phyloP scores from a whole-genome alignment of 176 grass and related monocot species.

The Eragrostis curvula region DNA sequence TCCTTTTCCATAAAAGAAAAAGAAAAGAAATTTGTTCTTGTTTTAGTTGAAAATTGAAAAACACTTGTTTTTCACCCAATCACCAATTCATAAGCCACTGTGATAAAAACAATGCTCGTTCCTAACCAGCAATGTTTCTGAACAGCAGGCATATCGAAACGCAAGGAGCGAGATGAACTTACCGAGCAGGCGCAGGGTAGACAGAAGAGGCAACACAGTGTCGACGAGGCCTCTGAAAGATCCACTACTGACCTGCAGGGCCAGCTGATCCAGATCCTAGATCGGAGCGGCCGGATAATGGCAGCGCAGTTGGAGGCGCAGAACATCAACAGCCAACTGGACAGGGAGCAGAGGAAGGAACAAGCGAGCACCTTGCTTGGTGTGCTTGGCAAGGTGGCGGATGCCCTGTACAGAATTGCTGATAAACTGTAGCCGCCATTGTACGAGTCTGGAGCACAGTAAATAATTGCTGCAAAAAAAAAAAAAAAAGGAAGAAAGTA shows the following conservation, averaged over 20 bases:
- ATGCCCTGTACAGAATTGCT: slow-evolving; percentile 92
- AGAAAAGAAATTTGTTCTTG: neutral
- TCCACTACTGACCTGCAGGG: slow-evolving; percentile 33
- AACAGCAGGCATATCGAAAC: slow-evolving; percentile 67
- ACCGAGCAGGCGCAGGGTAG: slow-evolving; percentile 44
- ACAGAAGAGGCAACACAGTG: slow-evolving; percentile 63
- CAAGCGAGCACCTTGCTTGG: slow-evolving; percentile 72
- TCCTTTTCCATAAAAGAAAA: neutral
- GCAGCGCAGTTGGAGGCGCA: slow-evolving; percentile 73
- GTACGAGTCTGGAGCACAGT: slow-evolving; percentile 29
- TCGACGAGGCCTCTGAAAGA: slow-evolving; percentile 22
- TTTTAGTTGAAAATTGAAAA: slow-evolving; percentile 6
- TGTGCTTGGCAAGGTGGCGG: slow-evolving; percentile 84
- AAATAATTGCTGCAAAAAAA: slow-evolving; percentile 43
- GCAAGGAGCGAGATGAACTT: slow-evolving; percentile 59
- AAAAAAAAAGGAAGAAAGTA: too few relatives aligned
- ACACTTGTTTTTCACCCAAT: neutral
- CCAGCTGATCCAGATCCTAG: slow-evolving; percentile 68
- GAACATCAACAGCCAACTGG: slow-evolving; percentile 78
- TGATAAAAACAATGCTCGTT: neutral
- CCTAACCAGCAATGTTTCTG: slow-evolving; percentile 38
- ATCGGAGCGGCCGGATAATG: slow-evolving; percentile 71
- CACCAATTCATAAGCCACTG: neutral
- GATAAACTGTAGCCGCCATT: slow-evolving; percentile 76
- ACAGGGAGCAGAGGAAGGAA: slow-evolving; percentile 95